Evolutionary conservation across 768 basidiomycete genomes (phyloP).

Genomic region (Neoboletus subvelutipes): DNA sequence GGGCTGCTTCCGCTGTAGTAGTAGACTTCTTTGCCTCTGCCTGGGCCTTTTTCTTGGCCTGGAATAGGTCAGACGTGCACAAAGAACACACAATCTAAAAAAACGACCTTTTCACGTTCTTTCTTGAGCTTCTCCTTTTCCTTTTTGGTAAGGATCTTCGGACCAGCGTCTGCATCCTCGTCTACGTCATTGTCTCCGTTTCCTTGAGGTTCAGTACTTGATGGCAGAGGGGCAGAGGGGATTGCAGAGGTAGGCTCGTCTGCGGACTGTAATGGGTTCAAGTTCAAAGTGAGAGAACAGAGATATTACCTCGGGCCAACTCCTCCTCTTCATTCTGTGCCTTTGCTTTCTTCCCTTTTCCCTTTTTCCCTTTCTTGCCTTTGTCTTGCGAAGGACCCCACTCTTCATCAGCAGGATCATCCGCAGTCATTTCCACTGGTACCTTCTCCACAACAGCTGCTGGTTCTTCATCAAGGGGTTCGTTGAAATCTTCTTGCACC

Average conservation of each 20-base stretch:
- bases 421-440: constrained; percentile 58
- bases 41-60: constrained; percentile 82
- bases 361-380: constrained; percentile 23
- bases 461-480: constrained; percentile 28
- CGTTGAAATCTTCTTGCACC: constrained; percentile 33
- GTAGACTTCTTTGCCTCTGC: constrained; percentile 76
- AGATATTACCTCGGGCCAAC: constrained; percentile 9
- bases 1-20: constrained; percentile 32
- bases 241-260: constrained; percentile 27
- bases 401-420: constrained; percentile 73
- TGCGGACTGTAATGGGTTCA: constrained; percentile 3
- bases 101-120: constrained; percentile 85
- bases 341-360: constrained; percentile 23
- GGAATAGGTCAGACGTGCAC: constrained; percentile 14
- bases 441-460: constrained; percentile 34
- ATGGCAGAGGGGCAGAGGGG: constrained; percentile 27
- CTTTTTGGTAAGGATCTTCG: constrained; percentile 83
- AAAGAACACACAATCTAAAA: background rate
- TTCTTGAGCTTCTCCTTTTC: constrained; percentile 98
- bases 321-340: constrained; percentile 16
- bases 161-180: constrained; percentile 52
- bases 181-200: constrained; percentile 45
- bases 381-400: constrained; percentile 48
- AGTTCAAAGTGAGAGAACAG: background rate
- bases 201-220: constrained; percentile 33